Percentiles rank a stretch among this genome's conserved stretches.
Conservation (phyloP, 768 basidiomycete species). For the Boletus eberwhitei region DNA sequence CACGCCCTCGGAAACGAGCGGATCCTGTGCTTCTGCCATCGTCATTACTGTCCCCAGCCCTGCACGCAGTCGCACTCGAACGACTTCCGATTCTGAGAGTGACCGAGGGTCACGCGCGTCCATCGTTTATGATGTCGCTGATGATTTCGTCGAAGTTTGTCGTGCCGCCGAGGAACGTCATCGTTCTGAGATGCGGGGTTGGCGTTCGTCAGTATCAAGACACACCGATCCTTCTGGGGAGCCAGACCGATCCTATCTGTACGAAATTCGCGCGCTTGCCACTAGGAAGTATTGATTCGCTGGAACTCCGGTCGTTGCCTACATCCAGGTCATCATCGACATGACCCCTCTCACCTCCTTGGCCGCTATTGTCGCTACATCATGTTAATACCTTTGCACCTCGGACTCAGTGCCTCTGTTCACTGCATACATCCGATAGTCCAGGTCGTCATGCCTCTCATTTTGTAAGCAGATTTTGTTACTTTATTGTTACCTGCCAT, state of each 20-base stretch:
- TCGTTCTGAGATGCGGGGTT: constrained; percentile 79
- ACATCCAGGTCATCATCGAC: neutral
- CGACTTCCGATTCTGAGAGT: constrained; percentile 73
- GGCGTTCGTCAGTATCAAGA: constrained; percentile 41
- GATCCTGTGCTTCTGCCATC: constrained; percentile 23
- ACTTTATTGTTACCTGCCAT: constrained; percentile 28
- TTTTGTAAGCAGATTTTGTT: constrained; percentile 28
- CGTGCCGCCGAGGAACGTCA: constrained; percentile 79
- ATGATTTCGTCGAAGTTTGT: constrained; percentile 69
- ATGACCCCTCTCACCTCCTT: neutral
- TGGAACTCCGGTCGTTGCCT: constrained; percentile 1
- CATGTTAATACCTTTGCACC: constrained; percentile 15
- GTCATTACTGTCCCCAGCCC: constrained; percentile 53
- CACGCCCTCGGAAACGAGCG: constrained; percentile 27
- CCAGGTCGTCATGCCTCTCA: constrained; percentile 21
- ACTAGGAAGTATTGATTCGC: constrained; percentile 70
- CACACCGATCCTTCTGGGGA: constrained; percentile 29
- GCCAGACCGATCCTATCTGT: constrained; percentile 63
- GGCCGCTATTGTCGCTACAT: constrained; percentile 4
- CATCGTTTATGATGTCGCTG: constrained; percentile 74
- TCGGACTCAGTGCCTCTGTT: constrained; percentile 22
- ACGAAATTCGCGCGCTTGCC: constrained; percentile 81
- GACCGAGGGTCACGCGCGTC: constrained; percentile 74
- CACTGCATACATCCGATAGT: constrained; percentile 21
- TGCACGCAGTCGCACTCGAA: constrained; percentile 57